Conservation (phyloP, 2,329 filamentous ascomycete species). For the Aspergillus phoenicis region DNA sequence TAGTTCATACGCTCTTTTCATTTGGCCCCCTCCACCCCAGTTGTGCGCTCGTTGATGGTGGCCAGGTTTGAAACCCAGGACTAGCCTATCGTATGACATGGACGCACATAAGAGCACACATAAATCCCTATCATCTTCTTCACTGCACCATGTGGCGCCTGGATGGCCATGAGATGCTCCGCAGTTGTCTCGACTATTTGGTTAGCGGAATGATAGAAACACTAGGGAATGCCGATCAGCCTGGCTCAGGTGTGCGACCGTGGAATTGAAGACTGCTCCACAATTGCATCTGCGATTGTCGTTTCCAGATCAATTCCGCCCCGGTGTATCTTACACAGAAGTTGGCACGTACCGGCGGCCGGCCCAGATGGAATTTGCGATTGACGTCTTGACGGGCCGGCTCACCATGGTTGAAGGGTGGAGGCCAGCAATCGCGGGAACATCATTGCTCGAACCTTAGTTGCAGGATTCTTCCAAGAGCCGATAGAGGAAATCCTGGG, state of each 20-base stretch:
- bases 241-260: background rate
- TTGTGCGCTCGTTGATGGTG: background rate
- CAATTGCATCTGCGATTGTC: slow-evolving; percentile 1
- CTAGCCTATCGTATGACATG: background rate
- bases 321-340: background rate
- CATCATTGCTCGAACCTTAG: background rate
- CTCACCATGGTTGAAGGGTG: background rate
- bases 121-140: background rate
- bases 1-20: background rate
- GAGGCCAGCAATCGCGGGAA: background rate
- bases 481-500: background rate
- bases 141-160: background rate
- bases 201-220: background rate
- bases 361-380: background rate
- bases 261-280: background rate
- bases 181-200: background rate
- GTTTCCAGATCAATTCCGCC: slow-evolving; percentile 1
- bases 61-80: background rate
- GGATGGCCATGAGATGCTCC: background rate
- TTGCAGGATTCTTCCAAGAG: background rate
- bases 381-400: background rate
- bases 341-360: background rate
- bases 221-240: slow-evolving; percentile 3
- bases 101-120: background rate
- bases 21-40: background rate